Conservation (phyloP, 768 basidiomycete genomes). For the Leccinum olivaceopallidum region DNA sequence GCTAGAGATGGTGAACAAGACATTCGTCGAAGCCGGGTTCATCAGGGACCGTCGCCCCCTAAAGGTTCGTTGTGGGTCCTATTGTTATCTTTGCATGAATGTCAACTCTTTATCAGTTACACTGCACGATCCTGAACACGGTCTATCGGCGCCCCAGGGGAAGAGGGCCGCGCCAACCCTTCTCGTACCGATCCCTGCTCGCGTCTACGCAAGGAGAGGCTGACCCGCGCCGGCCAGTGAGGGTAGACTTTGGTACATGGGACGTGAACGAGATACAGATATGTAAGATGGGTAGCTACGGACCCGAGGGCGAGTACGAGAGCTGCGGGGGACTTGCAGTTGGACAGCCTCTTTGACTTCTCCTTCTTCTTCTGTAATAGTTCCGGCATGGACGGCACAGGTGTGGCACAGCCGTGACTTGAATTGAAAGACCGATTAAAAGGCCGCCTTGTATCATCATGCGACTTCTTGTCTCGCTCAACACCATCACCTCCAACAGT, state of each 20-base stretch:
- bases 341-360: background rate
- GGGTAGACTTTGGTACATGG: constrained; percentile 55
- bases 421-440: constrained; percentile 36
- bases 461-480: constrained; percentile 41
- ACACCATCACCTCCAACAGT: constrained; percentile 38
- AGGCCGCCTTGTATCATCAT: constrained; percentile 37
- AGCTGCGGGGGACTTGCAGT: constrained; percentile 35
- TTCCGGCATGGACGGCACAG: constrained; percentile 30
- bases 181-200: constrained; percentile 42
- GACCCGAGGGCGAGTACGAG: constrained; percentile 61
- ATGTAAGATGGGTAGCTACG: constrained; percentile 72
- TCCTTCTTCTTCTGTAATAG: constrained; percentile 1
- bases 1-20: constrained; percentile 42
- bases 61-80: constrained; percentile 38
- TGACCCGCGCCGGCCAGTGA: constrained; percentile 24
- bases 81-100: background rate
- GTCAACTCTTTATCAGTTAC: constrained; percentile 34
- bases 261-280: constrained; percentile 57
- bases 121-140: constrained; percentile 54
- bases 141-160: constrained; percentile 40
- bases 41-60: constrained; percentile 48
- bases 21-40: constrained; percentile 45
- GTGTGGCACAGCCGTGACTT: constrained; percentile 30
- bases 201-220: constrained; percentile 21
- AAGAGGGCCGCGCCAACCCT: constrained; percentile 36